Percentiles rank a stretch among this genome's conserved stretches.
Conservation (phyloP, 2,329 filamentous ascomycete species). For the Blastomyces gilchristii region DNA sequence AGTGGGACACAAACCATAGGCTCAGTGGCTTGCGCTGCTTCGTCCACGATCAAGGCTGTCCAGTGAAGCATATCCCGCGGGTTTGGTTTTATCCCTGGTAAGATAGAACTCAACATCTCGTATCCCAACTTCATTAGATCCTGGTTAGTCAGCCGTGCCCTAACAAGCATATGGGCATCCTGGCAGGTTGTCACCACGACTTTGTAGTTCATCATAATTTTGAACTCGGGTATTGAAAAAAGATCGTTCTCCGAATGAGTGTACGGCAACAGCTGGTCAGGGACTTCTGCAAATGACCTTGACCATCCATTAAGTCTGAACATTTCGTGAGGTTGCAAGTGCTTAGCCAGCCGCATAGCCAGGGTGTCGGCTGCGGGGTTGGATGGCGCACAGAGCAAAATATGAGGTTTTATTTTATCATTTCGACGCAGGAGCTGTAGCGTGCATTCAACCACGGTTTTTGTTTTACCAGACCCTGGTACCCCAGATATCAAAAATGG, state of each 20-base stretch:
- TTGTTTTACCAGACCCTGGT: slow-evolving; percentile 45
- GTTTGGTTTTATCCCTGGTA: slow-evolving; percentile 13
- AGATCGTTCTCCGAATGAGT: slow-evolving; percentile 32
- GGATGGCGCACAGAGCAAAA: slow-evolving; percentile 39
- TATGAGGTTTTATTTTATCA: slow-evolving; percentile 21
- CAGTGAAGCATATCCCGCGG: slow-evolving; percentile 28
- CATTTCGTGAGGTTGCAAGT: slow-evolving; percentile 29
- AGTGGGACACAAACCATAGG: slow-evolving; percentile 34
- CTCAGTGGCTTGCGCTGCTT: slow-evolving; percentile 39
- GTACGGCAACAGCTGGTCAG: slow-evolving; percentile 29
- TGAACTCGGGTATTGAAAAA: slow-evolving; percentile 34
- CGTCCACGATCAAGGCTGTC: slow-evolving; percentile 37
- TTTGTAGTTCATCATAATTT: slow-evolving; percentile 31
- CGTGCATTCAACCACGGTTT: slow-evolving; percentile 40
- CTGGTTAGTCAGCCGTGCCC: slow-evolving; percentile 35
- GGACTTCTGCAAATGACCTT: slow-evolving; percentile 35
- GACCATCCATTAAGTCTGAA: slow-evolving; percentile 35
- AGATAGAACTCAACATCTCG: slow-evolving; percentile 27
- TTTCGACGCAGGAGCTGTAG: slow-evolving; percentile 20
- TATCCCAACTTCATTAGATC: slow-evolving; percentile 32
- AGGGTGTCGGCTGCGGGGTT: slow-evolving; percentile 39
- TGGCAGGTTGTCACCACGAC: slow-evolving; percentile 36
- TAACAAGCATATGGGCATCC: slow-evolving; percentile 34
- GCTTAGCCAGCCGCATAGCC: slow-evolving; percentile 29
- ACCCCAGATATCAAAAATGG: slow-evolving; percentile 42